Evolutionary conservation across 495 filamentous ascomycete genomes (phyloP).

Genomic region (Penicillium parvum): DNA sequence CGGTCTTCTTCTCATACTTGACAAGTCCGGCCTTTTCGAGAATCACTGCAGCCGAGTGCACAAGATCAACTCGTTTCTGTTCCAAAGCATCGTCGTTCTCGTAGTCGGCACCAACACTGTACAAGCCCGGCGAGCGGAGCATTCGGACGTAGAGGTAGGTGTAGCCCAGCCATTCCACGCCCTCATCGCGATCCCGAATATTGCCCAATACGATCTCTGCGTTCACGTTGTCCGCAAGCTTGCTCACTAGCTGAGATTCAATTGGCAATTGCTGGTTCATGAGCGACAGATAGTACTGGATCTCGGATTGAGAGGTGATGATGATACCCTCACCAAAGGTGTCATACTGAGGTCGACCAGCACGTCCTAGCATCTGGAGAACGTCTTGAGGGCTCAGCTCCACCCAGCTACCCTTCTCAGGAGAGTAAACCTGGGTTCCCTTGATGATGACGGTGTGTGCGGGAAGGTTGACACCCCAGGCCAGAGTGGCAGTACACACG

Average conservation of each 20-base stretch:
- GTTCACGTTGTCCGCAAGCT: conserved; percentile 93
- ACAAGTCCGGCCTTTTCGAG: conserved; percentile 83
- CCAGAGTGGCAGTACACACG: conserved; percentile 93
- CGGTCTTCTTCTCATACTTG: conserved; percentile 93
- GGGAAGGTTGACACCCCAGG: conserved; percentile 98
- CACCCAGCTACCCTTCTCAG: conserved; percentile 98
- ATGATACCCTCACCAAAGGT: conserved; percentile 98
- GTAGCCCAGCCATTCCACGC: conserved; percentile 97
- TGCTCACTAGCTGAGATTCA: conserved; percentile 91
- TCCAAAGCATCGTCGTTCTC: conserved; percentile 87
- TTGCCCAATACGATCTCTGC: conserved; percentile 96
- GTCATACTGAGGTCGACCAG: conserved; percentile 93
- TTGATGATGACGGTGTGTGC: conserved; percentile 98
- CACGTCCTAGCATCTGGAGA: conserved; percentile 96
- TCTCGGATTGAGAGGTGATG: conserved; percentile 90
- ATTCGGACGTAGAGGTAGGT: conserved; percentile 98
- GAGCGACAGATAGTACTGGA: conserved; percentile 94
- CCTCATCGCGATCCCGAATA: conserved; percentile 88
- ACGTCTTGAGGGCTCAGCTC: conserved; percentile 97
- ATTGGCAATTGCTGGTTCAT: conserved; percentile 97
- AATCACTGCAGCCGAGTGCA: conserved; percentile 87
- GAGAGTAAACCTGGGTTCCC: conserved; percentile 95
- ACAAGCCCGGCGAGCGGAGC: conserved; percentile 91
- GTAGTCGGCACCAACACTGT: conserved; percentile 94
- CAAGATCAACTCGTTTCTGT: conserved; percentile 92